These are phyloP conservation scores for Flaveria floridana DNA, from an alignment of 140 eudicot species.

Conservation along the genomic window DNA sequence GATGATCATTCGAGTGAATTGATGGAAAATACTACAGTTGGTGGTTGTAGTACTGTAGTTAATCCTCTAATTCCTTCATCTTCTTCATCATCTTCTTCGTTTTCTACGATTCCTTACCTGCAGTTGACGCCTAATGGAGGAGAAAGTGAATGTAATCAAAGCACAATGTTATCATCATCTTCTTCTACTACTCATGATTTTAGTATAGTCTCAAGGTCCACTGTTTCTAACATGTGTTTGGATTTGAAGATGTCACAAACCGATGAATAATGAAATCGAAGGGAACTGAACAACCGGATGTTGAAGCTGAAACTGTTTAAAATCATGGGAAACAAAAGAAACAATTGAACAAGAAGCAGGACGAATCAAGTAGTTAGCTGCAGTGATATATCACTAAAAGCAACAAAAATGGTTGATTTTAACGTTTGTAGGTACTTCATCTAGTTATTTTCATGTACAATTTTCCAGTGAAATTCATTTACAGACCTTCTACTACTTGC, in stretches of 20 bases:
- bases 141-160: constrained; percentile 28
- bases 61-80: no score
- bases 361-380: constrained; percentile 9
- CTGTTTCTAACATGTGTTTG: constrained; percentile 48
- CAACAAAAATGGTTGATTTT: constrained; percentile 11
- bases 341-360: no score
- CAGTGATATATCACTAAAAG: constrained; percentile 7
- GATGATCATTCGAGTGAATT: constrained; percentile 2
- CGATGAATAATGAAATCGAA: no score
- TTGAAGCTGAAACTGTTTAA: background rate
- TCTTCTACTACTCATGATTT: constrained; percentile 19
- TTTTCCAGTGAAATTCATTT: constrained; percentile 23
- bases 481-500: constrained; percentile 3
- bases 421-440: background rate
- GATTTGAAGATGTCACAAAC: constrained; percentile 60
- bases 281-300: no score
- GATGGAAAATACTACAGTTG: constrained; percentile 16
- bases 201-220: constrained; percentile 23
- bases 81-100: constrained; percentile 11
- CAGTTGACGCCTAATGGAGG: constrained; percentile 38
- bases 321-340: background rate
- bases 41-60: background rate
- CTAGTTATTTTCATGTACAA: constrained; percentile 17
- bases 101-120: constrained; percentile 41
- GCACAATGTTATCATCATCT: constrained; percentile 16